These are phyloP conservation scores for Chaetomidium leptoderma DNA, from an alignment of 495 filamentous ascomycete species.

Conservation along the genomic window DNA sequence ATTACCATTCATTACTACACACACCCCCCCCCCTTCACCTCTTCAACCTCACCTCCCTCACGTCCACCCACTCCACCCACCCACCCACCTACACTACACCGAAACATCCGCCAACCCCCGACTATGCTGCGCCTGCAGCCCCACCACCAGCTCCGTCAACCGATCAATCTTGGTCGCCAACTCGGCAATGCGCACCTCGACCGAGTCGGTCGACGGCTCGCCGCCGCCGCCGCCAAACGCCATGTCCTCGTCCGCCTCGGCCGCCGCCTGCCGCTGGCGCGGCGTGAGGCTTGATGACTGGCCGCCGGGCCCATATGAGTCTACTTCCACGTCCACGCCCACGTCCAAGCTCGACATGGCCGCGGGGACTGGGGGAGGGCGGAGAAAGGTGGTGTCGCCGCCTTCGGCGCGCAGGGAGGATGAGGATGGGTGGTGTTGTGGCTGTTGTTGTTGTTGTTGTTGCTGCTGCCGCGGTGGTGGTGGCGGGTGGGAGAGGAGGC, in stretches of 20 bases:
- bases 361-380: background rate
- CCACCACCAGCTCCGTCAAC: conserved; percentile 41
- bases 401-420: conserved; percentile 15
- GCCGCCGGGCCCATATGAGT: background rate
- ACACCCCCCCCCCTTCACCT: background rate
- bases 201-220: conserved; percentile 32
- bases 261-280: conserved; percentile 15
- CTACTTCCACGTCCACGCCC: background rate
- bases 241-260: conserved; percentile 30
- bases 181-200: conserved; percentile 44
- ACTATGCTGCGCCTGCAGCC: conserved; percentile 33
- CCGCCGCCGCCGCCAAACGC: too few relatives aligned
- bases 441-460: background rate
- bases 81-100: conserved; percentile 15
- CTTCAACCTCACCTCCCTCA: background rate
- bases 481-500: too few relatives aligned
- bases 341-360: background rate
- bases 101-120: conserved; percentile 25
- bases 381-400: background rate
- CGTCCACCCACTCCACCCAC: too few relatives aligned
- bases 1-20: background rate
- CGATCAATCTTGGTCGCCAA: conserved; percentile 46
- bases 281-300: background rate
- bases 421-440: background rate
- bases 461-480: background rate